Conservation (phyloP, 768 basidiomycete genomes). For the Lyophyllum decastes region DNA sequence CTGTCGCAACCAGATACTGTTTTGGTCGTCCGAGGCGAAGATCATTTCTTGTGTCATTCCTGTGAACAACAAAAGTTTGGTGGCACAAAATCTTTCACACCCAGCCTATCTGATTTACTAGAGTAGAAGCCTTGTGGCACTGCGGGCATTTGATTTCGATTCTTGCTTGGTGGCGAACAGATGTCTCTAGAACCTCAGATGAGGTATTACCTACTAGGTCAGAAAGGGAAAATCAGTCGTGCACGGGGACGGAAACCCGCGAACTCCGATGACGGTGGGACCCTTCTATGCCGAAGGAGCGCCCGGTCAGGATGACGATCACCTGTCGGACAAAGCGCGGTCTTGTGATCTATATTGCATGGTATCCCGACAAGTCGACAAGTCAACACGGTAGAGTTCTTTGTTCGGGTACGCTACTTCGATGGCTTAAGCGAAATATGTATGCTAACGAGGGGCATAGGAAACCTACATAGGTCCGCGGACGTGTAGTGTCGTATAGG, state of each 20-base stretch:
- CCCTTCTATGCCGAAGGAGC: neutral
- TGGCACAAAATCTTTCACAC: neutral
- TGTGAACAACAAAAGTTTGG: constrained; percentile 1
- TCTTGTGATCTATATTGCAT: neutral
- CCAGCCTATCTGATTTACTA: neutral
- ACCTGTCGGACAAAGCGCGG: neutral
- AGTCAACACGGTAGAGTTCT: neutral
- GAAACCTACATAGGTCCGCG: no score
- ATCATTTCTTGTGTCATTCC: constrained; percentile 6
- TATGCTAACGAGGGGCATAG: no score
- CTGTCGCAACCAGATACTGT: constrained; percentile 2
- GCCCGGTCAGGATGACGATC: neutral
- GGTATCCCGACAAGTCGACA: neutral
- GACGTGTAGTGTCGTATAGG: no score
- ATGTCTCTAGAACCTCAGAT: neutral
- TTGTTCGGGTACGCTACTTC: neutral
- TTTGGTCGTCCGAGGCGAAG: neutral
- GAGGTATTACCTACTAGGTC: neutral
- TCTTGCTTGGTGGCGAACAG: neutral
- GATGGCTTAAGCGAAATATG: neutral
- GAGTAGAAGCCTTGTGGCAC: neutral
- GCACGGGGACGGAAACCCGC: neutral
- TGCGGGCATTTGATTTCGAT: neutral
- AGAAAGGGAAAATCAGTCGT: neutral
- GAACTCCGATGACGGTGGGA: neutral